Evolutionary conservation across 2,329 filamentous ascomycete genomes (phyloP).

Genomic region (Neonectria sp.): DNA sequence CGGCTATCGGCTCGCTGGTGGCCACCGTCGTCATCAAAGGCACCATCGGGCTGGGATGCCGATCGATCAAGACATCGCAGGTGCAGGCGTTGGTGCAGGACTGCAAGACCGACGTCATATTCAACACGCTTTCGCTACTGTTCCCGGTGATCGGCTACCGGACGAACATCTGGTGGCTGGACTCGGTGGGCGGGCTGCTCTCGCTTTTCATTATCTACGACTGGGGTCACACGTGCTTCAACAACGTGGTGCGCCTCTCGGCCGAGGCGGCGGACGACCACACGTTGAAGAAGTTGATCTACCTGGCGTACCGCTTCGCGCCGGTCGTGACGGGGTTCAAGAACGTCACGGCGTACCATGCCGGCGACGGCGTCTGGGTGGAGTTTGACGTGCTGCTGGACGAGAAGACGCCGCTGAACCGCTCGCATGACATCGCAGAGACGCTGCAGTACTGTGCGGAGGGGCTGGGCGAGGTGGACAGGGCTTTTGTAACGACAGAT

Average conservation of each 20-base stretch:
- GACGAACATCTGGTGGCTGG: conserved; percentile 76
- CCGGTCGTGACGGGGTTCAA: conserved; percentile 52
- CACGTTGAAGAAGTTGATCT: conserved; percentile 51
- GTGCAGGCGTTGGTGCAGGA: conserved; percentile 76
- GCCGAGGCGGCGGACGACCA: conserved; percentile 51
- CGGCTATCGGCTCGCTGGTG: conserved; percentile 67
- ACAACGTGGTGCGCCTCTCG: conserved; percentile 50
- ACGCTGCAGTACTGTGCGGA: conserved; percentile 54
- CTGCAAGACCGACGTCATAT: conserved; percentile 80
- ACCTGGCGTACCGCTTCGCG: conserved; percentile 52
- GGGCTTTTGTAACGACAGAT: conserved; percentile 54
- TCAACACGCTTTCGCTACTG: conserved; percentile 90
- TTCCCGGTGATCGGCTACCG: conserved; percentile 80
- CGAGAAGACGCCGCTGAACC: conserved; percentile 50
- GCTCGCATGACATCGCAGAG: conserved; percentile 53
- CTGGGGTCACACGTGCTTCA: conserved; percentile 70
- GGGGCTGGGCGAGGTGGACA: conserved; percentile 49
- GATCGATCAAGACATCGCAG: conserved; percentile 84
- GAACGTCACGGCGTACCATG: conserved; percentile 53
- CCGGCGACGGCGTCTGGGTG: conserved; percentile 53
- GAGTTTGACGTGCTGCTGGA: conserved; percentile 52
- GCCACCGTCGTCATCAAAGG: conserved; percentile 85
- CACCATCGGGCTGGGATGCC: conserved; percentile 87
- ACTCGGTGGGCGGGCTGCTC: conserved; percentile 71
- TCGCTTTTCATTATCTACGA: conserved; percentile 79